phyloP scores from a whole-genome alignment of 2,329 filamentous ascomycete species.

The Aspergillus brasiliensis region DNA sequence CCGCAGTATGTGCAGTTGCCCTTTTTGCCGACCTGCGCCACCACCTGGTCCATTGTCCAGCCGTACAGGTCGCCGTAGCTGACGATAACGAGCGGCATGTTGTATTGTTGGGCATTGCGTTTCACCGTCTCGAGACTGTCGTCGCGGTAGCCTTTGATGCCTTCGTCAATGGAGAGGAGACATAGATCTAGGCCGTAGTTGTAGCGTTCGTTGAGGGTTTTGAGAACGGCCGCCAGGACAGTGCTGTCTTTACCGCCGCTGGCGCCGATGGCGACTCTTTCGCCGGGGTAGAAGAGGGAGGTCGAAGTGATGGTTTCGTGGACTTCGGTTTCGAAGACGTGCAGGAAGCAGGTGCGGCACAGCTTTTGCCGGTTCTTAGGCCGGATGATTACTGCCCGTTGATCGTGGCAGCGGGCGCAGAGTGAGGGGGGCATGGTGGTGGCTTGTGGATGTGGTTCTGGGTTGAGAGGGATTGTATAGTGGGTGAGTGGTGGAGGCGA shows the following conservation, averaged over 20 bases:
- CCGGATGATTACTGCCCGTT: slow-evolving; percentile 84
- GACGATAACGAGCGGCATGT: slow-evolving; percentile 87
- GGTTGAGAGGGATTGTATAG: not conserved
- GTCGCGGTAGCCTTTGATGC: slow-evolving; percentile 94
- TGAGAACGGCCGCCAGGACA: slow-evolving; percentile 89
- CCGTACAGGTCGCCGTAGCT: slow-evolving; percentile 94
- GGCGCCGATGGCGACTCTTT: slow-evolving; percentile 89
- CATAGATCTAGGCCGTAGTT: slow-evolving; percentile 83
- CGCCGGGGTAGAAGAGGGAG: slow-evolving; percentile 78
- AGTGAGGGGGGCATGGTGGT: slow-evolving; percentile 70
- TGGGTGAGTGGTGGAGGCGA: slow-evolving; percentile 5
- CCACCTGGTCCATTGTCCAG: slow-evolving; percentile 99
- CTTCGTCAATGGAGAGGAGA: slow-evolving; percentile 91
- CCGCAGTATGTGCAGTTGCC: slow-evolving; percentile 99
- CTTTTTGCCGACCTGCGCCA: slow-evolving; percentile 94
- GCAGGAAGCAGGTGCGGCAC: slow-evolving; percentile 85
- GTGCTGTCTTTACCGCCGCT: slow-evolving; percentile 98
- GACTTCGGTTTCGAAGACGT: slow-evolving; percentile 87
- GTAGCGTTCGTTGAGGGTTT: slow-evolving; percentile 89
- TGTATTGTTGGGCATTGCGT: slow-evolving; percentile 86
- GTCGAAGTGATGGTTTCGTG: slow-evolving; percentile 87
- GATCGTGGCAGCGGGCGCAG: slow-evolving; percentile 74
- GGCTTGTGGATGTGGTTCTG: not conserved
- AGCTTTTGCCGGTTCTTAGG: slow-evolving; percentile 95
- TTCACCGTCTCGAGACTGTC: slow-evolving; percentile 96